A percentile compares a stretch with the other conserved stretches of the same genome.
Conservation (phyloP, 2,329 filamentous ascomycete genomes). For the Pezizomycotina sp. region DNA sequence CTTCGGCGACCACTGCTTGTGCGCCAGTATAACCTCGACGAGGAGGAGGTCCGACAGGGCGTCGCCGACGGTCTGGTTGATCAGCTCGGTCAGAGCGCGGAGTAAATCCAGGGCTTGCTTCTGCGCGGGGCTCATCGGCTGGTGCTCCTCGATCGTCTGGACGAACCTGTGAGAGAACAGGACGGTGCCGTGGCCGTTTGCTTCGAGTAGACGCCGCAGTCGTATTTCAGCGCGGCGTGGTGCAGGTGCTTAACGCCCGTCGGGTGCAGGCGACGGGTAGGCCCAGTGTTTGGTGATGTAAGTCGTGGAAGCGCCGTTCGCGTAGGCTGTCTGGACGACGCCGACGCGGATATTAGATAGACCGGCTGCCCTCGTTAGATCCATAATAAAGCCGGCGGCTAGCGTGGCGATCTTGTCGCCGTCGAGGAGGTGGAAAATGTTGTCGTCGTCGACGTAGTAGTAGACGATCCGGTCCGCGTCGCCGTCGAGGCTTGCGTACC, state of each 20-base stretch:
- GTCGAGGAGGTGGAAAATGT: constrained; percentile 79
- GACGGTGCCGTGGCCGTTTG: constrained; percentile 92
- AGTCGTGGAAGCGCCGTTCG: constrained; percentile 84
- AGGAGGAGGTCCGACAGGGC: constrained; percentile 90
- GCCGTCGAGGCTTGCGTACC: constrained; percentile 82
- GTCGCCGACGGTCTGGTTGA: constrained; percentile 96
- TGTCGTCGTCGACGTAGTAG: constrained; percentile 73
- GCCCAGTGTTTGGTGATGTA: constrained; percentile 77
- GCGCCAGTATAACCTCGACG: constrained; percentile 86
- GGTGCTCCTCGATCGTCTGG: constrained; percentile 52
- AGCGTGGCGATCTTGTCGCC: constrained; percentile 94
- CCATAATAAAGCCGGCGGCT: constrained; percentile 80
- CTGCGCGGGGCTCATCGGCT: constrained; percentile 81
- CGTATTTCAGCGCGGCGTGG: constrained; percentile 86
- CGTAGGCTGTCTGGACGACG: constrained; percentile 93
- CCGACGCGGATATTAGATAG: constrained; percentile 74
- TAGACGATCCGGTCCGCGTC: constrained; percentile 93
- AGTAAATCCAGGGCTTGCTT: constrained; percentile 77
- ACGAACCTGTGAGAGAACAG: constrained; percentile 79
- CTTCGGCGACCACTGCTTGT: constrained; percentile 77
- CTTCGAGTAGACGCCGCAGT: constrained; percentile 95
- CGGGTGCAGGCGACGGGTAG: constrained; percentile 81
- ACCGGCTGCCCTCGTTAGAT: constrained; percentile 65
- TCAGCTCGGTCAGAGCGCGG: constrained; percentile 66
- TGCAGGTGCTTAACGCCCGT: constrained; percentile 97